phyloP scores from a whole-genome alignment of 805 yeast species.

The Tetrapisispora iriomotensis region DNA sequence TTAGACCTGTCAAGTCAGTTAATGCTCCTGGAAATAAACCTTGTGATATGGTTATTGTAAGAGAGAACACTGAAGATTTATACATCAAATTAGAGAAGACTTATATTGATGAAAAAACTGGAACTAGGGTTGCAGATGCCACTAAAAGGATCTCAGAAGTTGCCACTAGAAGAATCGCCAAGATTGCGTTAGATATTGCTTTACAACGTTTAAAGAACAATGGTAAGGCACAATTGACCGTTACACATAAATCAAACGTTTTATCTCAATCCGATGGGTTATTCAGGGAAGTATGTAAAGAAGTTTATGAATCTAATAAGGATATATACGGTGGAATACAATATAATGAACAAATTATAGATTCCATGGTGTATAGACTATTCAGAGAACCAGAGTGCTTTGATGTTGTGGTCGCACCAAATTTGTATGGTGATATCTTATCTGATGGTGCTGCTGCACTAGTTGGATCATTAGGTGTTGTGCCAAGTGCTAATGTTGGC shows the following conservation, averaged over 20 bases:
- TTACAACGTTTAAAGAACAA: constrained; percentile 74
- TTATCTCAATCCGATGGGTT: constrained; percentile 87
- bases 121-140: constrained; percentile 91
- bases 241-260: constrained; percentile 94
- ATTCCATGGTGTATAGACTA: constrained; percentile 98
- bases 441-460: constrained; percentile 98
- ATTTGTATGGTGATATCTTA: constrained; percentile 92
- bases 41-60: constrained; percentile 94
- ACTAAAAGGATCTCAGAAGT: constrained; percentile 88
- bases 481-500: constrained; percentile 97
- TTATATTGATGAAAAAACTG: constrained; percentile 57
- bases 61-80: constrained; percentile 97
- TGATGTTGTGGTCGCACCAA: constrained; percentile 97
- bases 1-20: constrained; percentile 94
- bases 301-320: constrained; percentile 39
- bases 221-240: constrained; percentile 58
- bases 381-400: constrained; percentile 96
- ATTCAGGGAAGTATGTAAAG: constrained; percentile 72
- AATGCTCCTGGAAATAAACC: constrained; percentile 68
- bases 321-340: constrained; percentile 50
- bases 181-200: constrained; percentile 88
- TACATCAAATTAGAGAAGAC: constrained; percentile 88
- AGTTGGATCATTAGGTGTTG: constrained; percentile 95
- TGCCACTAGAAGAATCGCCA: constrained; percentile 80
- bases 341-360: constrained; percentile 93